Conservation (phyloP, 495 filamentous ascomycete species). For the Gamarada debralockiae region DNA sequence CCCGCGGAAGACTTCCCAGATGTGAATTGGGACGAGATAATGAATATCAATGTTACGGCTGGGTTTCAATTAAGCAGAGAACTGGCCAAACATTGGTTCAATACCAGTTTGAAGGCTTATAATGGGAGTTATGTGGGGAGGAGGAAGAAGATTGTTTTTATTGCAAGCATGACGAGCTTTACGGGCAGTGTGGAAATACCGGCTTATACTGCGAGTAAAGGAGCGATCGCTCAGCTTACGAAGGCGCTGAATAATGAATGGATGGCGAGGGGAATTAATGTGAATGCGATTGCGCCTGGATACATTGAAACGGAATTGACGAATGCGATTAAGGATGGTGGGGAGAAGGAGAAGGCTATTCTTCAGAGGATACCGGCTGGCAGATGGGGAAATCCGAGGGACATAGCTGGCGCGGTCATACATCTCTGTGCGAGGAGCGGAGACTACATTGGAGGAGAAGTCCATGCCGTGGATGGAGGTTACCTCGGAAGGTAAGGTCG, state of each 20-base stretch:
- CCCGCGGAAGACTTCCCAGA: slow-evolving; percentile 72
- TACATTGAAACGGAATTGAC: slow-evolving; percentile 26
- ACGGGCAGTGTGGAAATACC: slow-evolving; percentile 21
- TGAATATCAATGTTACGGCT: slow-evolving; percentile 75
- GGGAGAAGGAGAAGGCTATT: slow-evolving; percentile 20
- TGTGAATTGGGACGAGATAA: slow-evolving; percentile 72
- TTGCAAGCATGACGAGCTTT: slow-evolving; percentile 22
- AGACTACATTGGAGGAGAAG: slow-evolving; percentile 20
- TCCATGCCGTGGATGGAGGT: slow-evolving; percentile 21
- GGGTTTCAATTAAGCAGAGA: slow-evolving; percentile 80
- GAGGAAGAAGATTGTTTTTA: slow-evolving; percentile 25
- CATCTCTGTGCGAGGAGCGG: slow-evolving; percentile 22
- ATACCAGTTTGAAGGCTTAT: slow-evolving; percentile 7
- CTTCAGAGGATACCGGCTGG: slow-evolving; percentile 21
- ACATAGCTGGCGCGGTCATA: slow-evolving; percentile 23
- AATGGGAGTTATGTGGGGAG: background rate
- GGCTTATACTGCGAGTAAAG: slow-evolving; percentile 27
- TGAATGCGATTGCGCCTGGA: slow-evolving; percentile 25
- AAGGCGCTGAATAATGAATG: slow-evolving; percentile 31
- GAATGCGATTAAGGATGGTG: slow-evolving; percentile 17
- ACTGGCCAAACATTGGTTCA: slow-evolving; percentile 22
- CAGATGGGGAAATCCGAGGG: slow-evolving; percentile 25
- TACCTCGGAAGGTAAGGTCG: slow-evolving; percentile 14
- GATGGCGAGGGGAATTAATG: slow-evolving; percentile 26
- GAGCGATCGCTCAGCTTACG: slow-evolving; percentile 25